Evolutionary conservation across 2,329 filamentous ascomycete species (phyloP).

Genomic region (Huntiella decipiens): DNA sequence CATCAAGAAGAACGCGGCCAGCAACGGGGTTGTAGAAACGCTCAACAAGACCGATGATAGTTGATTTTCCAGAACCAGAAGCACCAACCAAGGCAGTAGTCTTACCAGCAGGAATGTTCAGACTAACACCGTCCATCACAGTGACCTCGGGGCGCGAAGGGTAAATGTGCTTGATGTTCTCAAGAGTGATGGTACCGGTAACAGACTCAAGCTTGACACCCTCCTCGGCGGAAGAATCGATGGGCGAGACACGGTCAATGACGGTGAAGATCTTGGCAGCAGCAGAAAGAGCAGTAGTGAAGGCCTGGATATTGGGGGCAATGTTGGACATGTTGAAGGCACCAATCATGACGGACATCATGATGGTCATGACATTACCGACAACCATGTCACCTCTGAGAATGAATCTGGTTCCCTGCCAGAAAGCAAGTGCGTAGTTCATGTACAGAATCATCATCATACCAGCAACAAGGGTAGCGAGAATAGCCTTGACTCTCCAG

Average conservation of each 20-base stretch:
- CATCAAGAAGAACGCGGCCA: slow-evolving; percentile 64
- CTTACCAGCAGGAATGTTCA: slow-evolving; percentile 72
- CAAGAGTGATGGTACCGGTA: slow-evolving; percentile 61
- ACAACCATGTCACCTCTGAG: slow-evolving; percentile 46
- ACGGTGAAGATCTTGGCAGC: slow-evolving; percentile 85
- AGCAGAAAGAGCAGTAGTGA: slow-evolving; percentile 65
- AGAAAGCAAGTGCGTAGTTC: slow-evolving; percentile 77
- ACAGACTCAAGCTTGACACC: slow-evolving; percentile 58
- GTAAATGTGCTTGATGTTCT: slow-evolving; percentile 79
- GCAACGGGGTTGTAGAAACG: slow-evolving; percentile 82
- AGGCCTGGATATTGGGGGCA: slow-evolving; percentile 69
- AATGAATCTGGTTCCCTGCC: slow-evolving; percentile 65
- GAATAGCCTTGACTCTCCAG: slow-evolving; percentile 50
- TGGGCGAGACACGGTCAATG: slow-evolving; percentile 70
- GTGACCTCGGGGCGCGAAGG: slow-evolving; percentile 79
- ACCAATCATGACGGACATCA: slow-evolving; percentile 83
- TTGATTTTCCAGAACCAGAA: slow-evolving; percentile 87
- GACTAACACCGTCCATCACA: slow-evolving; percentile 67
- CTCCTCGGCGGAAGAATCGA: slow-evolving; percentile 52
- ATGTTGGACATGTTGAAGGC: slow-evolving; percentile 82
- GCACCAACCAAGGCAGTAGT: slow-evolving; percentile 85
- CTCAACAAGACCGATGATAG: slow-evolving; percentile 81
- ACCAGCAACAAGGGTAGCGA: slow-evolving; percentile 61
- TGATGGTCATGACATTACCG: slow-evolving; percentile 58
- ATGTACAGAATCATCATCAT: slow-evolving; percentile 75